Base-by-base conservation (phyloP, 2,329 filamentous ascomycete species). In the Colletotrichum sp. region DNA sequence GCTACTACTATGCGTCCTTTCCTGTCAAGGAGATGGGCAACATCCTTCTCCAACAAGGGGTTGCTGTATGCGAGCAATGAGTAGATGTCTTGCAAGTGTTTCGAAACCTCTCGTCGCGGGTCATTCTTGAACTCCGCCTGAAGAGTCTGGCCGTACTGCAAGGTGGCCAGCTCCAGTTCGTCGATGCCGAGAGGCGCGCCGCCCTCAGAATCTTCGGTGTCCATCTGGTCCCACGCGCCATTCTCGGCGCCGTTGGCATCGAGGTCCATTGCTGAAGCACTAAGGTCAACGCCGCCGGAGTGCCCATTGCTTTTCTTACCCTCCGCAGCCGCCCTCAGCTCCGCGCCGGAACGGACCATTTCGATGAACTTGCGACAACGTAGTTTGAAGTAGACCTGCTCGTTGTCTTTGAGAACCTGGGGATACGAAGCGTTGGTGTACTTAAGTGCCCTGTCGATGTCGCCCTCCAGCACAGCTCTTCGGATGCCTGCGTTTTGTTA, bases 351-450 rank as follows among this genome's bases (percentile, higher is more conserved):
- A 55, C 94, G 91, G 80, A 98, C 95, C 93, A 99, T 96, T 84
- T 99, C 97, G 76, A 99, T 93, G 83, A 99, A 98, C 82, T 97
- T 98, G 76, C 96, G 93, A 82, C 96, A 98, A 79, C 94, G 92
- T 65, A 99, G 88, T 74, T 93, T 94, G 85, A 99, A 99, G 82
- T 96, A 93, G 18, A 98, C 95, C 70, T 95, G 92, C 71, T 95
- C 92, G 81, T 98, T 95, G 26, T 95, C 91, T 63, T 92, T 89
- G 21, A 99, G 89, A 2, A 99, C 95, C 28, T 90, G 89, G 7
- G 95, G 94, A 80, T 98, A 99, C 81, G 93, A 95, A 15, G 89
- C 88, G 66, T 93, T 92, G 5, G 95, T 98, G 80, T 93, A 91
- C 83, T 96, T 94, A n/a, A 99, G 89, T 1, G 96, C 96, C 79